Base-by-base conservation (phyloP, 352 stramenopile species). In the Globisporangium splendens region DNA sequence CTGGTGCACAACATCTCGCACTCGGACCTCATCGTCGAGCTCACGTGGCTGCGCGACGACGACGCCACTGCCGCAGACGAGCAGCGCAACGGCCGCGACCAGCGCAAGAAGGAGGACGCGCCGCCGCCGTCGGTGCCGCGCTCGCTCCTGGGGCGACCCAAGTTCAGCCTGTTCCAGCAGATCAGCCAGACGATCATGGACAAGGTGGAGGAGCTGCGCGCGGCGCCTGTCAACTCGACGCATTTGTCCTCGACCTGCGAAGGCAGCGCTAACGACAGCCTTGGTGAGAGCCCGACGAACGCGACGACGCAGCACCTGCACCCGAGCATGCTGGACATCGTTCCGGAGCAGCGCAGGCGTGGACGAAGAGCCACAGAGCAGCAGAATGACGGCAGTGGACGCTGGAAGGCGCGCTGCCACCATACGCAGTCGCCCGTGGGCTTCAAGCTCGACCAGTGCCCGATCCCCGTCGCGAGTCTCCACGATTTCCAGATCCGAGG, bases 1-100 rank as follows among this genome's bases (percentile, higher is more conserved):
- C 77, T 99, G 21, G 89, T 99, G 61, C 93, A 98, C 80, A 99
- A 98, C 75, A 95, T 98, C 60, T 98, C 91, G 51, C 96, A 99
- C 70, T 97, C 93, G 50, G 96, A 99, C 73, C 66, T 99, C 17
- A 82, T 99, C 18, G 74, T 99, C 20, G 83, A 95, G 76, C 83
- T 95, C 61, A 89, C 81, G 60, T 90, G 85, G 77, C 57, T 89
- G 39, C 73, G 72, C n/a, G 70, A 76, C 24, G 62, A 77, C 24
- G 70, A 39, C 28, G 38, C 18, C 44, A 47, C 43, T 4, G 28
- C 1, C 28, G 22, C 31, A 43, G 8, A 28, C 7, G 20, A 63
- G 50, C 31, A 56, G 46, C 17, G 35, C 44, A n/a, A 56, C n/a
- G 5, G 42, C 65, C 12, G 33, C 44, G 28, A 63, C 31, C 12